Evolutionary conservation across 148 eudicot genomes (phyloP).

Genomic region (Vaccinium macrocarpon): DNA sequence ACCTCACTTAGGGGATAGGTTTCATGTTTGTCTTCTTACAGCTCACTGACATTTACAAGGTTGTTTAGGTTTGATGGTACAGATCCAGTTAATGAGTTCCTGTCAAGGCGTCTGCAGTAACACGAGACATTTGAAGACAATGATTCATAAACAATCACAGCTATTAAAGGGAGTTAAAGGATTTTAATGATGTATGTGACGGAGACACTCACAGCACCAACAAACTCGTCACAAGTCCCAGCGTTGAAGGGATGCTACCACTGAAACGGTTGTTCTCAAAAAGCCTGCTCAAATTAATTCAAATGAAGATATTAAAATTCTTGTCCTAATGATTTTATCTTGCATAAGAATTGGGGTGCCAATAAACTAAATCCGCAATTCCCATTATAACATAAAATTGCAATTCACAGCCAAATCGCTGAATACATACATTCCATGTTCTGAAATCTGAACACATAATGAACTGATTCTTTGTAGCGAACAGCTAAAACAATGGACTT

Average conservation of each 20-base stretch:
- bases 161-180: neutral
- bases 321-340: neutral
- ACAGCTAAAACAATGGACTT: constrained; percentile 31
- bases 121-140: neutral
- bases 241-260: constrained; percentile 60
- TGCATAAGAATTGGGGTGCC: neutral
- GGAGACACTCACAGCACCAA: constrained; percentile 74
- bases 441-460: no score
- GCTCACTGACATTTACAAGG: constrained; percentile 43
- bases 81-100: constrained; percentile 56
- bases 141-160: neutral
- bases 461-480: neutral
- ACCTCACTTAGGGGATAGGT: neutral
- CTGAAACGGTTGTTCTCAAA: constrained; percentile 57
- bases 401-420: no score
- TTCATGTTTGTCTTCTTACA: constrained; percentile 44
- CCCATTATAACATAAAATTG: neutral
- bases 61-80: constrained; percentile 62
- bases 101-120: constrained; percentile 62
- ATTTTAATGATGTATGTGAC: constrained; percentile 6
- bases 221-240: constrained; percentile 51
- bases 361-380: neutral
- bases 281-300: constrained; percentile 43
- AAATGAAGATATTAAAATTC: neutral
- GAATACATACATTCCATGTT: no score